Conservation (phyloP, 2,329 filamentous ascomycete genomes). For the Coleophoma eucalyptorum region DNA sequence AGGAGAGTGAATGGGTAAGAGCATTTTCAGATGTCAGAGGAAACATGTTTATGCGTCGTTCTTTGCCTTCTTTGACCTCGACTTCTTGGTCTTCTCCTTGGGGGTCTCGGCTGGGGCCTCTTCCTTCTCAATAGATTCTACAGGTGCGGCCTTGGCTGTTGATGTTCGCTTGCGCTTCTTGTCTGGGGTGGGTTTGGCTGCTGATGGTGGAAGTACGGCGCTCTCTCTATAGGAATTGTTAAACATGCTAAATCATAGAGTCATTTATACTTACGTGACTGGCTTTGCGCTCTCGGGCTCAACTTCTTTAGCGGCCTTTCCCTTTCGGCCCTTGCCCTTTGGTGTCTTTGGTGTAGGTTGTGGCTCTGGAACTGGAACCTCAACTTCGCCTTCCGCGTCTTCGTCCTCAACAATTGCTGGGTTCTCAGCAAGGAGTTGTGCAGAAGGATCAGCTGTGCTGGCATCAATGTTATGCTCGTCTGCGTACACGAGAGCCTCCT, state of each 20-base stretch:
- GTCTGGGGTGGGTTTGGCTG: slow-evolving; percentile 43
- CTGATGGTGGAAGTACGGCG: slow-evolving; percentile 6
- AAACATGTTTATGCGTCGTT: not conserved
- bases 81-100: not conserved
- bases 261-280: slow-evolving; percentile 21
- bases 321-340: slow-evolving; percentile 42
- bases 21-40: too few relatives aligned
- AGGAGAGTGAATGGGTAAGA: too few relatives aligned
- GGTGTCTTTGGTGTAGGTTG: slow-evolving; percentile 50
- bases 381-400: slow-evolving; percentile 35
- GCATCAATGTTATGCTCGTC: slow-evolving; percentile 52
- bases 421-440: slow-evolving; percentile 49
- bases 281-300: slow-evolving; percentile 30
- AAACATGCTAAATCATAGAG: not conserved
- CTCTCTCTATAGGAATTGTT: slow-evolving; percentile 9
- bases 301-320: slow-evolving; percentile 14
- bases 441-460: slow-evolving; percentile 30
- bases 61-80: not conserved
- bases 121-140: slow-evolving; percentile 36
- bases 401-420: slow-evolving; percentile 18
- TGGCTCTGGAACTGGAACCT: slow-evolving; percentile 30
- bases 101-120: slow-evolving; percentile 32
- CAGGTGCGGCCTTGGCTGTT: slow-evolving; percentile 35
- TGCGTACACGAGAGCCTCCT: slow-evolving; percentile 58
- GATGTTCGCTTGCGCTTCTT: slow-evolving; percentile 60